Base-by-base conservation (phyloP, 169 alveolate species). In the Cryptosporidium bovis region DNA sequence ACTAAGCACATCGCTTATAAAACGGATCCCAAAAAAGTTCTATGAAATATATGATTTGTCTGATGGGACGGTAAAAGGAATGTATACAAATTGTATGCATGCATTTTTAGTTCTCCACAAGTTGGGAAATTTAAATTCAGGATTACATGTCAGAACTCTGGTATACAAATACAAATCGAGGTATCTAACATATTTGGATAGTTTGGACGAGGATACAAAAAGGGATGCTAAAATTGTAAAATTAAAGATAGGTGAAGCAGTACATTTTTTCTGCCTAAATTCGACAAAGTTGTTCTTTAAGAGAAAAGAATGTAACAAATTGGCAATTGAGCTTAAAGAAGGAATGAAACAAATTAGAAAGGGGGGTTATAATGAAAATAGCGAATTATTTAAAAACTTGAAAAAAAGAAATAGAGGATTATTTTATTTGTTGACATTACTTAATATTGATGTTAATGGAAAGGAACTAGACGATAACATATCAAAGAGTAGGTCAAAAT, bases 21-120 rank as follows among this genome's bases (percentile, higher is more conserved):
- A 24, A 29, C 58, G 36, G 16, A 18, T 77, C 16, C 87, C 87
- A 2, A 36, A 62, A 15, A 48, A 77, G 20, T 77, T 77, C 20
- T 31, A 60, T 20, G 29, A 56, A 29, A 16, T 60, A 13, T 77
- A 77, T 53, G 27, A 33, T 27, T 36, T 18, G 3, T 77, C 87
- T n/a, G 51, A 77, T 27, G 87, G 87, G 27, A 77, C 65, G 10
- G 64, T 60, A 46, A 36, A 62, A 24, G 36, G 87, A 5, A 77
- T 77, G 87, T 77, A 60, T 27, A 36, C 40, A 51, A 77, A 62
- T 29, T 77, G 87, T 31, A 40, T 77, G 4, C 44, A 77, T 40
- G 48, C 71, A 16, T 77, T 77, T 29, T 31, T 77, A 16, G 10
- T 44, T 13, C 24, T 77, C 13, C 29, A 36, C 0, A 62, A 16